A percentile compares a stretch with the other conserved stretches of the same genome.
phyloP scores from a whole-genome alignment of 192 early-diverging fungal species.

The Backusella mclennaniae region DNA sequence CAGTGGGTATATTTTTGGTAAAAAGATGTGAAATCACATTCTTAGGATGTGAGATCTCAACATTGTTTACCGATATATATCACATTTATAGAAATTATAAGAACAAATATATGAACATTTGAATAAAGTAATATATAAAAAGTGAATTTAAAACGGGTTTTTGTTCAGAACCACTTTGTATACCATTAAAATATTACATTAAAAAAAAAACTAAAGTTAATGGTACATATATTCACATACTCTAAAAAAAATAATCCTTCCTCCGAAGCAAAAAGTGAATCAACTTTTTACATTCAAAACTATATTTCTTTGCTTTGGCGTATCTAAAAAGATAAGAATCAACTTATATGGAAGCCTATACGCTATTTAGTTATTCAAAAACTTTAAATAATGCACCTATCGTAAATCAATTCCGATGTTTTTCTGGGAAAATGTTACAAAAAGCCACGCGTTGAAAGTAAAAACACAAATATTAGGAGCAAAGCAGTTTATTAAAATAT shows the following conservation, averaged over 20 bases:
- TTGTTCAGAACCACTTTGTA: neutral
- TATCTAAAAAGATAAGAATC: neutral
- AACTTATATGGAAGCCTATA: neutral
- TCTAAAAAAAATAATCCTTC: neutral
- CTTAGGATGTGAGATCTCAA: neutral
- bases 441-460: neutral
- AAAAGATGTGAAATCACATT: neutral
- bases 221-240: too few species aligned
- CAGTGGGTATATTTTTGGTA: neutral
- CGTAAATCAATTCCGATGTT: neutral
- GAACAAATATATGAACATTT: neutral
- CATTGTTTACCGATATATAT: neutral
- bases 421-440: neutral
- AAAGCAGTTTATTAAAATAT: neutral
- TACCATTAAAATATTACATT: neutral
- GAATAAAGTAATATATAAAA: neutral
- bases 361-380: neutral
- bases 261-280: neutral
- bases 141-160: too few species aligned
- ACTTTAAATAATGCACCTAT: neutral
- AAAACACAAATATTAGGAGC: neutral
- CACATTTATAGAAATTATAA: neutral
- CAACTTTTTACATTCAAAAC: neutral
- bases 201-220: too few species aligned
- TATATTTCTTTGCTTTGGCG: neutral